A percentile compares a stretch with the other conserved stretches of the same genome.
These are phyloP conservation scores for Cichorium intybus DNA, from an alignment of 140 eudicot genomes.

Conservation along the genomic window DNA sequence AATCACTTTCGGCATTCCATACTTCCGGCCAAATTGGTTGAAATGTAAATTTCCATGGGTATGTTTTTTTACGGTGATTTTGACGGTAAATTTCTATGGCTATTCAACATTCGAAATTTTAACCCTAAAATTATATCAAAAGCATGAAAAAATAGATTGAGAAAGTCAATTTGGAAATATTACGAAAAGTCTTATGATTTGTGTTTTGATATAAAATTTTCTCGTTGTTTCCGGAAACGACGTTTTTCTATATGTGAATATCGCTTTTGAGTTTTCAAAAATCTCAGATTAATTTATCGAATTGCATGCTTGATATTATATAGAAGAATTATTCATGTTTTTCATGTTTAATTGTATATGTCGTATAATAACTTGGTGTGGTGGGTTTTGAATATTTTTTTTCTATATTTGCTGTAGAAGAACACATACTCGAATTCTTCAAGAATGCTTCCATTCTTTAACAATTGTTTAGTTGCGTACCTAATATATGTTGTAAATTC, in stretches of 20 bases:
- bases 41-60: no score
- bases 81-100: no score
- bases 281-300: background rate
- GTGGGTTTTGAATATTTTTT: background rate
- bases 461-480: no score
- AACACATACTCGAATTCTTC: no score
- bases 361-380: background rate
- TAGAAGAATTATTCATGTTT: background rate
- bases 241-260: background rate
- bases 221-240: background rate
- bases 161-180: background rate
- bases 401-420: no score
- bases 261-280: background rate
- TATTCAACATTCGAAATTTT: background rate
- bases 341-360: background rate
- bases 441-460: no score
- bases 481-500: no score
- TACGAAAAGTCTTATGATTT: background rate
- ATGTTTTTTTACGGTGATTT: no score
- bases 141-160: background rate
- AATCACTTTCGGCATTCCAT: no score
- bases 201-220: background rate
- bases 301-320: constrained; percentile 6
- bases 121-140: background rate
- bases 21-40: no score